Evolutionary conservation across 352 stramenopile species (phyloP).

Genomic region (Pythium aquatile): DNA sequence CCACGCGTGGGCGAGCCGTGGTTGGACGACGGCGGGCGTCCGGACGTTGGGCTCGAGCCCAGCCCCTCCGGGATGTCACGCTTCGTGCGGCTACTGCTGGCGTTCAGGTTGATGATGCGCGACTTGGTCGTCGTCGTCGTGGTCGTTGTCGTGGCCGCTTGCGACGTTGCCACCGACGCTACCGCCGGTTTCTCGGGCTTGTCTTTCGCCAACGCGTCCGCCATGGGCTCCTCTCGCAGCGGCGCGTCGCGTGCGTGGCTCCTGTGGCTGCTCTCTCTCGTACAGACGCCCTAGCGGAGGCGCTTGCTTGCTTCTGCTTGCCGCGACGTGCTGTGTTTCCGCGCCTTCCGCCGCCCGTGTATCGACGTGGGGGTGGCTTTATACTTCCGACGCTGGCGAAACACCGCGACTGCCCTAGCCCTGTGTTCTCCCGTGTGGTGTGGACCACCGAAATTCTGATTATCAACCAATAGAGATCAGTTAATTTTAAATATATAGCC

Average conservation of each 20-base stretch:
- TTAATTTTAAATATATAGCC: conserved; percentile 3
- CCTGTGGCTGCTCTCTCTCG: background rate
- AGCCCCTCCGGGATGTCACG: conserved; percentile 28
- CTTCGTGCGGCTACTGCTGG: conserved; percentile 27
- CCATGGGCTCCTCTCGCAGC: conserved; percentile 11
- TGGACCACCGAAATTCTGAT: conserved; percentile 7
- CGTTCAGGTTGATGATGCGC: conserved; percentile 42
- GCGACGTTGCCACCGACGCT: background rate
- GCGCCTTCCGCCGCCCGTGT: conserved; percentile 5
- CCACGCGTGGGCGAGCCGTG: conserved; percentile 6
- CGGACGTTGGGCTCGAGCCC: conserved; percentile 18
- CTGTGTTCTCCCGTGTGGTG: conserved; percentile 4
- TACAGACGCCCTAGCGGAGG: background rate
- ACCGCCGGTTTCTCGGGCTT: conserved; percentile 14
- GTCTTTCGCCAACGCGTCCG: conserved; percentile 19
- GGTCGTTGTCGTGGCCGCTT: background rate
- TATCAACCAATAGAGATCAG: conserved; percentile 8
- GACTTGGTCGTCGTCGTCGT: conserved; percentile 25
- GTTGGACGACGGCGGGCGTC: background rate
- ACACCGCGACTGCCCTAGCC: conserved; percentile 1
- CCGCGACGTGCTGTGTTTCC: conserved; percentile 15
- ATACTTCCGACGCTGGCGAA: conserved; percentile 15
- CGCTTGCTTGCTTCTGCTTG: conserved; percentile 1
- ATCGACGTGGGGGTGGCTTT: conserved; percentile 8
- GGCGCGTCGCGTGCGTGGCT: background rate